Base-by-base conservation (phyloP, 768 basidiomycete genomes). In the Roridomyces roridus region DNA sequence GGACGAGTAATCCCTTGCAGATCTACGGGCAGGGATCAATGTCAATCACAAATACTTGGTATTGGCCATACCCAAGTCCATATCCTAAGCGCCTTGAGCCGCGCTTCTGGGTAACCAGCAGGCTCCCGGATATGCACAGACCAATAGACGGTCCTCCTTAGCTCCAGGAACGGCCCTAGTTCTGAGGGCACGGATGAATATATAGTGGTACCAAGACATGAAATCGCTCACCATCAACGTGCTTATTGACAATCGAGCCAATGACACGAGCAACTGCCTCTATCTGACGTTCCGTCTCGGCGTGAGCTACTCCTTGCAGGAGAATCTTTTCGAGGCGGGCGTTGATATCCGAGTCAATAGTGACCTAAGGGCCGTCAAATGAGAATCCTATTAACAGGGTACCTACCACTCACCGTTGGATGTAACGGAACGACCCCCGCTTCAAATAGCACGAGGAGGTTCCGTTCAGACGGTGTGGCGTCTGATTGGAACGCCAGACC, bases 211-310 rank as follows among this genome's bases (percentile, higher is more conserved):
- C 3, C 5, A 36, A 25, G 17, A 20, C 7, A 28, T 4, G 20
- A 20, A 40, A 62, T 4, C 20, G 20, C 80, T 59, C 44, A 94
- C 95, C 86, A 36, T 86, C 80, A 10, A 78, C 76, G 34, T 86
- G 83, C 70, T 94, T 93, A 70, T 98, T 97, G 24, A 94, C 72
- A n/a, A 91, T 72, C 0, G 87, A 82, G 1, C 88, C 80, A 17
- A 93, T 68, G 3, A 86, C 65, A 35, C 86, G 81, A 64, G 83
- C 77, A 2, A 80, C 82, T 24, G 85, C 80, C 26, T 80, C 78
- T 59, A 77, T 75, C 67, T 91, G 89, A 0, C 80, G 61, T 40
- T 75, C 71, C 46, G 74, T 82, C 17, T 80, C 78, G 4, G 81
- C 74, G 11, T 69, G 63, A 6, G 73, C 65, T 20, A 91, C 71